Evolutionary conservation across 352 stramenopile species (phyloP).

Genomic region (Stramenopiles sp.): DNA sequence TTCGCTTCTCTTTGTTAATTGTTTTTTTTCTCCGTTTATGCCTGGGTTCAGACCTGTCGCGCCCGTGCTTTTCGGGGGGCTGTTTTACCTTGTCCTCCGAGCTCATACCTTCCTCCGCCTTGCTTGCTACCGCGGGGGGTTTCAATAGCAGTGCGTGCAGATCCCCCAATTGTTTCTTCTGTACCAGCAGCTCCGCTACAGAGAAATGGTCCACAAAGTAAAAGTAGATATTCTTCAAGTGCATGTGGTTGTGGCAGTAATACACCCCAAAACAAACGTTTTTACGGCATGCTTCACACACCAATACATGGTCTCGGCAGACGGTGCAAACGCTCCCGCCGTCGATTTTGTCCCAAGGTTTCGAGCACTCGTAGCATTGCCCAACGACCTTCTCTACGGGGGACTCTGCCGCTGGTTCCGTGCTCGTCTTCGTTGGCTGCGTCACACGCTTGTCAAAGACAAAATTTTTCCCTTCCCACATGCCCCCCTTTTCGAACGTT

Average conservation of each 20-base stretch:
- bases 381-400: constrained; percentile 36
- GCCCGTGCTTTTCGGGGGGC: background rate
- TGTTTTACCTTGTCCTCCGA: background rate
- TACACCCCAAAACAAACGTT: background rate
- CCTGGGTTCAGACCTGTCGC: background rate
- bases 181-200: background rate
- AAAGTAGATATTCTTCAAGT: background rate
- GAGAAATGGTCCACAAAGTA: constrained; percentile 1
- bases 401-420: constrained; percentile 35
- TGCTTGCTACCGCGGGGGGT: background rate
- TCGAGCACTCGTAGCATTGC: constrained; percentile 35
- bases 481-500: constrained; percentile 29
- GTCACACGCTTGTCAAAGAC: constrained; percentile 36
- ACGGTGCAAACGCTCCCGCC: constrained; percentile 41
- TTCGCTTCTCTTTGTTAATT: constrained; percentile 8
- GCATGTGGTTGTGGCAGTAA: background rate
- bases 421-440: constrained; percentile 23
- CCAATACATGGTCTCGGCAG: constrained; percentile 49
- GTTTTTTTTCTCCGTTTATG: background rate
- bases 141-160: background rate
- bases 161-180: background rate
- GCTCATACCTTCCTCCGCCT: background rate
- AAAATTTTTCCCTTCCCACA: constrained; percentile 47
- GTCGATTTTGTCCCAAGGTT: constrained; percentile 37
- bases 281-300: constrained; percentile 37